Evolutionary conservation across 495 filamentous ascomycete species (phyloP).

Genomic region (Penicillium paradoxum): DNA sequence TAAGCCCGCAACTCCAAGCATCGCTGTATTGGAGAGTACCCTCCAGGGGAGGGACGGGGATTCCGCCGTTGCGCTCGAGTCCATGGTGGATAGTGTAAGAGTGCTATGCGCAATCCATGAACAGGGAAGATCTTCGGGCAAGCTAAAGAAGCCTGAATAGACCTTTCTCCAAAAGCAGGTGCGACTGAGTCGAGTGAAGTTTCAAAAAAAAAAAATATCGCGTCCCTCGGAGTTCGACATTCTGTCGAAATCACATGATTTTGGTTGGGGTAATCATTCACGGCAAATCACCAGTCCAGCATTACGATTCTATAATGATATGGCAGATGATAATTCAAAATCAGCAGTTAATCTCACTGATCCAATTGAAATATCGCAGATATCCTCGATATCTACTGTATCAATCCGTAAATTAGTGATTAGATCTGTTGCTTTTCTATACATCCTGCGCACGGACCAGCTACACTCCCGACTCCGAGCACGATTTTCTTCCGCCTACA

Average conservation of each 20-base stretch:
- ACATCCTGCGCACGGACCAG: slow-evolving; percentile 24
- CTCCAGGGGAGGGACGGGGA: slow-evolving; percentile 42
- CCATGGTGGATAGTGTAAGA: slow-evolving; percentile 30
- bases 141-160: slow-evolving; percentile 1
- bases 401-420: neutral
- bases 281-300: neutral
- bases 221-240: slow-evolving; percentile 7
- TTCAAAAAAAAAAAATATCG: neutral
- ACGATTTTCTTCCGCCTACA: slow-evolving; percentile 25
- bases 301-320: neutral
- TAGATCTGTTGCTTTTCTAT: slow-evolving; percentile 2
- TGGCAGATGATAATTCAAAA: neutral
- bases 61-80: slow-evolving; percentile 39
- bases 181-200: neutral
- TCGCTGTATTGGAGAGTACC: slow-evolving; percentile 37
- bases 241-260: slow-evolving; percentile 24
- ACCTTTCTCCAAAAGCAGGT: neutral
- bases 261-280: slow-evolving; percentile 15
- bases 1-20: slow-evolving; percentile 41
- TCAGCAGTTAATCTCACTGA: no score
- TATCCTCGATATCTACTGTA: neutral
- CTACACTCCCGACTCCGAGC: slow-evolving; percentile 24
- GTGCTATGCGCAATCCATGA: slow-evolving; percentile 29
- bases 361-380: no score
- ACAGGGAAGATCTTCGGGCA: slow-evolving; percentile 1